These are phyloP conservation scores for Yamadazyma takamatsuzukensis DNA, from an alignment of 805 yeast genomes.

Conservation along the genomic window DNA sequence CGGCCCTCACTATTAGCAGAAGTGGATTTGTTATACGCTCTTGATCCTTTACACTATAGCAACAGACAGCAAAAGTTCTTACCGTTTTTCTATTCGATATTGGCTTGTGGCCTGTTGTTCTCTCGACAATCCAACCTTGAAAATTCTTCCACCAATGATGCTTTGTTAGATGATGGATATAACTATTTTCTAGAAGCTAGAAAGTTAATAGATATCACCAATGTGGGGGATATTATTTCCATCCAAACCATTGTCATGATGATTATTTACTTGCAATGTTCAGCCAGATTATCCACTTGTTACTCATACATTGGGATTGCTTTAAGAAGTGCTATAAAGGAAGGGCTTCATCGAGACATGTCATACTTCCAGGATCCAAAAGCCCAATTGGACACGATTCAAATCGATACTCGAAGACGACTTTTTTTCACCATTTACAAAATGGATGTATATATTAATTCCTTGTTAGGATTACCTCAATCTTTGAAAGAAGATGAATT, in stretches of 20 bases:
- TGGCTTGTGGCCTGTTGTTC: conserved; percentile 85
- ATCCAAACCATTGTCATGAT: conserved; percentile 86
- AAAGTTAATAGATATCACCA: conserved; percentile 74
- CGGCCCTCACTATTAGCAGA: conserved; percentile 76
- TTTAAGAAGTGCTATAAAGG: conserved; percentile 72
- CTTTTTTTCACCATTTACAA: conserved; percentile 87
- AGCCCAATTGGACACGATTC: conserved; percentile 65
- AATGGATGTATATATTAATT: conserved; percentile 85
- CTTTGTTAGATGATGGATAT: conserved; percentile 72
- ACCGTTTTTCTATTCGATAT: conserved; percentile 79
- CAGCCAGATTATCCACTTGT: conserved; percentile 82
- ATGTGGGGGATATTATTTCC: conserved; percentile 75
- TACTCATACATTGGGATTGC: conserved; percentile 90
- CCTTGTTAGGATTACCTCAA: conserved; percentile 81
- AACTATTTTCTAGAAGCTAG: conserved; percentile 78
- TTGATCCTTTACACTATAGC: conserved; percentile 69
- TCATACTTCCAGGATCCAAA: conserved; percentile 42
- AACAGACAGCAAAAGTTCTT: conserved; percentile 70
- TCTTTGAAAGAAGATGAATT: conserved; percentile 73
- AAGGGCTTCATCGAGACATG: conserved; percentile 77
- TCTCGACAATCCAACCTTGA: conserved; percentile 36
- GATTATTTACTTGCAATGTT: conserved; percentile 80
- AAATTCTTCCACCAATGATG: conserved; percentile 23
- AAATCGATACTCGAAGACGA: conserved; percentile 77
- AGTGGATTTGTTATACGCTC: conserved; percentile 68